A percentile compares a stretch with the other conserved stretches of the same genome.
Evolutionary conservation across 371 early-diverging fungal species (phyloP).

Genomic region (Mortierella sp.): DNA sequence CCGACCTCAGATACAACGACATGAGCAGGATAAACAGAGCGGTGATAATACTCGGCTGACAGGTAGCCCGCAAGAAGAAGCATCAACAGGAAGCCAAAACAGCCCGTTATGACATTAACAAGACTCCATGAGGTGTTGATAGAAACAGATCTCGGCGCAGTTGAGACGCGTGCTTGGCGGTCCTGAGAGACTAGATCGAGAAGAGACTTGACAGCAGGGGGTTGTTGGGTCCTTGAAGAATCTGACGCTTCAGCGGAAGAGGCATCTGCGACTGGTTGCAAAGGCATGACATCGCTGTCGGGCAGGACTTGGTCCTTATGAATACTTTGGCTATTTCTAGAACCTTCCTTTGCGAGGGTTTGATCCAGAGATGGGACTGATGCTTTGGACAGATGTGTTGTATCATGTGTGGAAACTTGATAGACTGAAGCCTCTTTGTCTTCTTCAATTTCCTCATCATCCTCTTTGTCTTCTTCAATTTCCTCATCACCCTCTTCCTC

Average conservation of each 20-base stretch:
- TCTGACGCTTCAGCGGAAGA: neutral
- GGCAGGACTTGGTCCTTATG: neutral
- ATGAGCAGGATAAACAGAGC: conserved; percentile 27
- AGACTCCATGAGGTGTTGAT: conserved; percentile 12
- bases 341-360: too few relatives aligned
- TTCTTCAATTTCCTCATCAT: neutral
- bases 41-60: conserved; percentile 1
- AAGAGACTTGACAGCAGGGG: neutral
- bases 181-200: neutral
- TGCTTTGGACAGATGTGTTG: neutral
- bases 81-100: conserved; percentile 13
- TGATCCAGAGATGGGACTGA: neutral
- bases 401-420: neutral
- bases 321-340: neutral
- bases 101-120: neutral
- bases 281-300: neutral
- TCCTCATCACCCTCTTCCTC: neutral
- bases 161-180: neutral
- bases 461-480: neutral
- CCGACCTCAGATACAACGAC: conserved; percentile 9
- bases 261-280: neutral
- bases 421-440: neutral
- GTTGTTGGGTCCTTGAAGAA: neutral
- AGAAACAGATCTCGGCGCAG: neutral
- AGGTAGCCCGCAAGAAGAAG: conserved; percentile 12